Percentiles rank a stretch among this genome's conserved stretches.
Conservation (phyloP, 257 asterid genomes). For the Fraxinus anomala region DNA sequence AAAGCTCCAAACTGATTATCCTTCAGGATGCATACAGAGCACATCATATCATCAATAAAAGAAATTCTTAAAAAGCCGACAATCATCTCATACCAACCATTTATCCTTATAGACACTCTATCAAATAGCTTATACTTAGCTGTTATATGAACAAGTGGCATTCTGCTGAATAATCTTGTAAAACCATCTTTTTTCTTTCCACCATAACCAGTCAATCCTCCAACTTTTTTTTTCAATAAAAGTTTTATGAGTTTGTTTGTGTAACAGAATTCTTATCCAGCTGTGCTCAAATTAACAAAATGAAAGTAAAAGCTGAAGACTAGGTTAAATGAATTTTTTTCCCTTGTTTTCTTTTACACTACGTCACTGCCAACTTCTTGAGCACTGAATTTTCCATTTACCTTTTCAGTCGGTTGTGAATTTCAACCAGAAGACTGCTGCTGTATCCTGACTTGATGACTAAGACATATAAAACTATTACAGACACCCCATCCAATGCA, state of each 20-base stretch:
- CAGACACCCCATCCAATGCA: neutral
- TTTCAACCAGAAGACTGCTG: neutral
- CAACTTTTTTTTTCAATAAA: neutral
- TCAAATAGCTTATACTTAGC: neutral
- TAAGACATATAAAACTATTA: neutral
- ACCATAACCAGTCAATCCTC: neutral
- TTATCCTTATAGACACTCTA: neutral
- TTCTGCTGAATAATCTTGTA: neutral
- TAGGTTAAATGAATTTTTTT: neutral
- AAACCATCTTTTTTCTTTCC: neutral
- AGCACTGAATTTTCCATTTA: neutral
- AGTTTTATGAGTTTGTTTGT: neutral
- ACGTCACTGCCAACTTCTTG: neutral
- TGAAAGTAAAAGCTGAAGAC: neutral
- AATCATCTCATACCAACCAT: neutral
- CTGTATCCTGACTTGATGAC: neutral
- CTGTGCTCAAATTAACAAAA: neutral
- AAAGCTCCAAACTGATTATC: conserved; percentile 48
- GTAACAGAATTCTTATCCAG: neutral
- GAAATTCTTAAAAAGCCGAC: conserved; percentile 1
- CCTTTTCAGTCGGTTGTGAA: neutral
- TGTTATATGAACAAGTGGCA: neutral
- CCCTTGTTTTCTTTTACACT: neutral
- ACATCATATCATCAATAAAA: conserved; percentile 26
- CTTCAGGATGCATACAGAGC: conserved; percentile 38